These are phyloP conservation scores for Nowakowskiella sp. DNA, from an alignment of 192 early-diverging fungal genomes.

Conservation along the genomic window DNA sequence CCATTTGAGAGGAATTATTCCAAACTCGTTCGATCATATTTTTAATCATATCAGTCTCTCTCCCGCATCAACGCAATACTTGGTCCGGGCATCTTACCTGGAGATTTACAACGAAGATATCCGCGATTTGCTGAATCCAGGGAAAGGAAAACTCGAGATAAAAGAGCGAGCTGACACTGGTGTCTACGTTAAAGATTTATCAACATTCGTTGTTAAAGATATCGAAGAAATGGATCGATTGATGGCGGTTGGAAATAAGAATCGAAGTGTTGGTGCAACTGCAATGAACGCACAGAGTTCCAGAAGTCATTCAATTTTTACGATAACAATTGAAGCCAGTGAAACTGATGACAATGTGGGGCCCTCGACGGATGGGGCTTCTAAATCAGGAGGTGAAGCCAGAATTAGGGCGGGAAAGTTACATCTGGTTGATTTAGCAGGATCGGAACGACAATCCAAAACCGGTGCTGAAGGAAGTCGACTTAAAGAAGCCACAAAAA, in stretches of 20 bases:
- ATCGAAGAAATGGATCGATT: conserved; percentile 56
- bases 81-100: conserved; percentile 81
- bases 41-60: conserved; percentile 46
- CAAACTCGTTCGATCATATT: conserved; percentile 59
- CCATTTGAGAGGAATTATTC: conserved; percentile 57
- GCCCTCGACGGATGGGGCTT: conserved; percentile 4
- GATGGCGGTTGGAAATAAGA: conserved; percentile 60
- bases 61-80: conserved; percentile 53
- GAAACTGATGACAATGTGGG: no score
- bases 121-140: conserved; percentile 72
- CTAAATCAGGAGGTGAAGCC: conserved; percentile 26
- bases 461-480: conserved; percentile 53
- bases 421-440: conserved; percentile 58
- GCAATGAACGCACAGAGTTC: conserved; percentile 79
- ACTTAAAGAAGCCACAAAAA: conserved; percentile 60
- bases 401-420: conserved; percentile 55
- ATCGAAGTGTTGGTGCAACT: conserved; percentile 58
- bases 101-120: conserved; percentile 95
- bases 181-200: conserved; percentile 55
- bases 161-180: conserved; percentile 56
- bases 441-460: conserved; percentile 51
- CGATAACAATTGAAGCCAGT: conserved; percentile 54
- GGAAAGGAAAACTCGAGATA: conserved; percentile 45
- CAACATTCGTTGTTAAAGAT: conserved; percentile 54
- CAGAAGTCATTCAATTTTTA: conserved; percentile 55